These are phyloP conservation scores for Exophiala spinifera DNA, from an alignment of 2,329 filamentous ascomycete genomes.

Conservation along the genomic window DNA sequence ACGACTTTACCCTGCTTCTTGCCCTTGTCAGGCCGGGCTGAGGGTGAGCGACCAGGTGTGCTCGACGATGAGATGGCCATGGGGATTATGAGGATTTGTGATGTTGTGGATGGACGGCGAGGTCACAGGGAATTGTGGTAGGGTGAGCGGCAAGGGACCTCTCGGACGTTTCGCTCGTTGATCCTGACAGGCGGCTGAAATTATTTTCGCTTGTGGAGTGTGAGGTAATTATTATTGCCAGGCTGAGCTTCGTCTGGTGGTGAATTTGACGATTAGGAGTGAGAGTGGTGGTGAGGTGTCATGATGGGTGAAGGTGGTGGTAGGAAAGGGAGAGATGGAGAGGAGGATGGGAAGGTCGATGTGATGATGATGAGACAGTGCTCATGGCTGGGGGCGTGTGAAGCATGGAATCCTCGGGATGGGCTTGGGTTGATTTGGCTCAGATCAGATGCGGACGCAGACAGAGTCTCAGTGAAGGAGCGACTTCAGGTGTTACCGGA, in stretches of 20 bases:
- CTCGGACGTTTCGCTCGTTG: constrained; percentile 10
- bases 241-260: constrained; percentile 15
- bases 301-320: constrained; percentile 19
- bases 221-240: constrained; percentile 19
- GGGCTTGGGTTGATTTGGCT: constrained; percentile 21
- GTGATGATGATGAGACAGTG: constrained; percentile 24
- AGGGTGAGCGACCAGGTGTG: constrained; percentile 30
- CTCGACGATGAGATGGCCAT: constrained; percentile 30
- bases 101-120: constrained; percentile 22
- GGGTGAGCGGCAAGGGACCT: constrained; percentile 30
- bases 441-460: constrained; percentile 13
- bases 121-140: constrained; percentile 1
- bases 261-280: constrained; percentile 28
- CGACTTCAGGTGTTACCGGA: not conserved
- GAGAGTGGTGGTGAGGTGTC: constrained; percentile 25
- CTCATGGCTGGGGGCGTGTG: constrained; percentile 20
- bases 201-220: constrained; percentile 13
- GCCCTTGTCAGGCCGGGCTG: constrained; percentile 33
- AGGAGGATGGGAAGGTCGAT: constrained; percentile 16
- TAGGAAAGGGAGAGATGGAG: constrained; percentile 16
- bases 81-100: constrained; percentile 28
- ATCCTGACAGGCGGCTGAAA: constrained; percentile 14
- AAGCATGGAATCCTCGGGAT: constrained; percentile 5
- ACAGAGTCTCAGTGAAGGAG: constrained; percentile 1
- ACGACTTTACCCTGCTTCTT: constrained; percentile 32